Evolutionary conservation across 495 filamentous ascomycete species (phyloP).

Genomic region (Podospora appendiculata): DNA sequence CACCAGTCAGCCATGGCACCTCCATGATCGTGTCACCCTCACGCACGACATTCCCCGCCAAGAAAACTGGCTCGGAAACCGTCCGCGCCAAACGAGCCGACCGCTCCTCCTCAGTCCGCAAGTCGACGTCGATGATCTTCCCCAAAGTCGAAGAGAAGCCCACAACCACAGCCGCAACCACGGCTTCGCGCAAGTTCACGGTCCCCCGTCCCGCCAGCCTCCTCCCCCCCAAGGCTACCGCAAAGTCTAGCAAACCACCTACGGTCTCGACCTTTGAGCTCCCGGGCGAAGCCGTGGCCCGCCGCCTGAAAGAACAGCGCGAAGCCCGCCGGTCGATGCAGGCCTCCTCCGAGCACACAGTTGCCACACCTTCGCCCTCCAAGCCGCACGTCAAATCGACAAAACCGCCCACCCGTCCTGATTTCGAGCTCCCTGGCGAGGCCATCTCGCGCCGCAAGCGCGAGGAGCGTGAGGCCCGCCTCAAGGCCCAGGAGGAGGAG

Average conservation of each 20-base stretch:
- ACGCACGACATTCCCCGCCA: too few relatives aligned
- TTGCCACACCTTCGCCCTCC: slow-evolving; percentile 25
- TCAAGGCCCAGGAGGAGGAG: slow-evolving; percentile 53
- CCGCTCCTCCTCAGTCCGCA: slow-evolving; percentile 22
- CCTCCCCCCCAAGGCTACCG: slow-evolving; percentile 34
- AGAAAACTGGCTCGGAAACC: neutral
- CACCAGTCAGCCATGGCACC: neutral
- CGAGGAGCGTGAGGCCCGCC: slow-evolving; percentile 57
- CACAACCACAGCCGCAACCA: slow-evolving; percentile 5
- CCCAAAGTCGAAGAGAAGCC: slow-evolving; percentile 21
- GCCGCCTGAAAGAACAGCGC: slow-evolving; percentile 48
- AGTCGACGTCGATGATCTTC: slow-evolving; percentile 26
- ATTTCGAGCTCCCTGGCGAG: slow-evolving; percentile 67
- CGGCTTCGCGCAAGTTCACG: slow-evolving; percentile 15
- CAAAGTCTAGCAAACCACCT: slow-evolving; percentile 52
- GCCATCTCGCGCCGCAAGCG: slow-evolving; percentile 61
- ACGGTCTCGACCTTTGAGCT: slow-evolving; percentile 63
- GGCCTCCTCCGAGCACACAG: slow-evolving; percentile 19
- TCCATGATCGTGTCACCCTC: too few relatives aligned
- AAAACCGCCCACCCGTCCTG: slow-evolving; percentile 53
- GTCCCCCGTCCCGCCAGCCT: slow-evolving; percentile 33
- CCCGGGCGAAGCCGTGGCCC: slow-evolving; percentile 63
- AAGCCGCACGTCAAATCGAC: slow-evolving; percentile 46
- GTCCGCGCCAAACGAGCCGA: slow-evolving; percentile 19
- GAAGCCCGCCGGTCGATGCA: slow-evolving; percentile 38